Percentiles rank a stretch among this genome's conserved stretches.
These are phyloP conservation scores for Ballota nigra DNA, from an alignment of 257 asterid species.

Conservation along the genomic window DNA sequence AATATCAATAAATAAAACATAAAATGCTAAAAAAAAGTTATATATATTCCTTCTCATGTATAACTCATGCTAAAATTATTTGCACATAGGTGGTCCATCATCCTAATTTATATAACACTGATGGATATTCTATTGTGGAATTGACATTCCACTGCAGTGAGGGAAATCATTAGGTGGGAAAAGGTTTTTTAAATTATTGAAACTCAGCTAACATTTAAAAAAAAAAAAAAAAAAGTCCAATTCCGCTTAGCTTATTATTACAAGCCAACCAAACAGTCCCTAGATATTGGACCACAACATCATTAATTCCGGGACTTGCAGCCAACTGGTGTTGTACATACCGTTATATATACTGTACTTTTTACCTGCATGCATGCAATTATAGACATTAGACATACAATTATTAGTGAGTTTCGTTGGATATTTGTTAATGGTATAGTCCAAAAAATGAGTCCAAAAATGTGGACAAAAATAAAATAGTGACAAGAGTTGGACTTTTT, in stretches of 20 bases:
- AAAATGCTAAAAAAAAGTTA: background rate
- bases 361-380: too few species aligned
- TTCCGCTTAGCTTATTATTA: background rate
- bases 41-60: background rate
- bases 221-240: background rate
- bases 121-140: background rate
- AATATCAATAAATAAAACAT: background rate
- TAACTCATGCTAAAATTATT: background rate
- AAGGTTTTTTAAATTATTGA: background rate
- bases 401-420: too few species aligned
- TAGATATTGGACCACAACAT: background rate
- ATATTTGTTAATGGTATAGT: too few species aligned
- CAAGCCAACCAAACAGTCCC: conserved; percentile 17
- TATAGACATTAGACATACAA: too few species aligned
- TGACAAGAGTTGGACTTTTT: too few species aligned
- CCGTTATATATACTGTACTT: too few species aligned
- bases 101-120: background rate
- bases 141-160: background rate
- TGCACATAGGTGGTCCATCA: background rate
- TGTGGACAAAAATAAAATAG: too few species aligned
- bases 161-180: conserved; percentile 30
- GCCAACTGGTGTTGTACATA: background rate
- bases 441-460: too few species aligned
- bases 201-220: background rate
- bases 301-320: background rate